Evolutionary conservation across 331 rosid genomes (phyloP), one percentile per base, ranked within the genome.

Genomic region (Cydonia oblonga): DNA sequence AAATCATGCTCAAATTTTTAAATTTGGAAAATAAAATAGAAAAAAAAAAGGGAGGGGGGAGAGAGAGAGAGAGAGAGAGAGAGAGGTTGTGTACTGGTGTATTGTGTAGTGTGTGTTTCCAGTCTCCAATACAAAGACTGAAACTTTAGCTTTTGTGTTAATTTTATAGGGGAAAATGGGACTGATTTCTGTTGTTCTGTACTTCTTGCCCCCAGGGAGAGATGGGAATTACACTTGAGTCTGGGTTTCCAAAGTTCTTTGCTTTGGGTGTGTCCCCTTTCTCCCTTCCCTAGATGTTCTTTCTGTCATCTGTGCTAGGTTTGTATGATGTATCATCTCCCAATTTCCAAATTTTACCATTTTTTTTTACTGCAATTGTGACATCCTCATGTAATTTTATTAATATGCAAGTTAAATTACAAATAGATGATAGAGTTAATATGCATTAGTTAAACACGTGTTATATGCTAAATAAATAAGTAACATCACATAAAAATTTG

Each of bases 91-190:
- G 44, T 15, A 10, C 10, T 10, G 42, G 3, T 44, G 52, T 35
- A 35, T 24, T 71, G 82, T 63, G 67, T 5, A 4, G 35, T 9
- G 10, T 68, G 78, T 90, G 97, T 90, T 89, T 87, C 96, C 95
- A 78, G 96, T 89, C 96, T 91, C 87, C 91, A 75, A 85, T 89
- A 89, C 96, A 93, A 91, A 64, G 90, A 87, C 97, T 86, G 97
- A 68, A 85, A 84, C 96, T 90, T 88, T 86, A 88, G 81, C 93
- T 91, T 91, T 88, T 83, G 78, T 89, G 96, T 73, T 70, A 81
- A 66, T 84, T 82, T 77, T 76, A 73, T 76, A 68, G 85, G 88
- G 87, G 75, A 81, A 86, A 81, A 86, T 82, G 74, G 86, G 71
- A 84, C 87, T 77, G 77, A 77, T 78, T 78, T 81, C 85, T 77